A percentile compares a stretch with the other conserved stretches of the same genome.
These are phyloP conservation scores for Fusarium sublunatum DNA, from an alignment of 2,329 filamentous ascomycete species.

Conservation along the genomic window DNA sequence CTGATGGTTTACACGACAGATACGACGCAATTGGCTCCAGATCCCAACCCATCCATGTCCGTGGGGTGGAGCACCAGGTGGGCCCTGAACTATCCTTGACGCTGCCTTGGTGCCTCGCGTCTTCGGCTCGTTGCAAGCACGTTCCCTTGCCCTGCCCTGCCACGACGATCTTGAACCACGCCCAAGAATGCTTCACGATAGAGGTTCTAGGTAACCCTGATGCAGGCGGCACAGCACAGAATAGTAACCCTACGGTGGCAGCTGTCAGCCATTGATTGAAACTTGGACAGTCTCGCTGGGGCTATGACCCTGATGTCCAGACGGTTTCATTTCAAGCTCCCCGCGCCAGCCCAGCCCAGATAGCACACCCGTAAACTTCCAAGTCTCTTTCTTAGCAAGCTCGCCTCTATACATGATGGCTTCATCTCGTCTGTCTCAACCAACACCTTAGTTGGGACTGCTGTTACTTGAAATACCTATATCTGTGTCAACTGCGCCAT, in stretches of 20 bases:
- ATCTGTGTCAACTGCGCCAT: not conserved
- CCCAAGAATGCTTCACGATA: slow-evolving; percentile 32
- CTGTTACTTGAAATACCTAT: not conserved
- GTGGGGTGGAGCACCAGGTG: slow-evolving; percentile 19
- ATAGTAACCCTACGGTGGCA: slow-evolving; percentile 13
- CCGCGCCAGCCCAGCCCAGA: slow-evolving; percentile 14
- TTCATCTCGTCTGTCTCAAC: not conserved
- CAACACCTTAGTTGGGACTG: not conserved
- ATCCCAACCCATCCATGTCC: slow-evolving; percentile 1
- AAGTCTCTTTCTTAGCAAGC: slow-evolving; percentile 14
- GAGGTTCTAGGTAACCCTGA: slow-evolving; percentile 23
- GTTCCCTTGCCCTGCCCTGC: slow-evolving; percentile 25
- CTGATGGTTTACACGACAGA: slow-evolving; percentile 12
- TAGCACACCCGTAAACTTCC: slow-evolving; percentile 17
- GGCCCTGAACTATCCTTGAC: slow-evolving; percentile 2
- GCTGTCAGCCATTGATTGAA: too few species aligned
- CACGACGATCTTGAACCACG: slow-evolving; percentile 34
- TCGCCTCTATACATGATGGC: not conserved
- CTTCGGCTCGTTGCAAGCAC: slow-evolving; percentile 26
- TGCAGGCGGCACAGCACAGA: slow-evolving; percentile 29
- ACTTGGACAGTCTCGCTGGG: too few species aligned
- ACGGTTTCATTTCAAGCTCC: slow-evolving; percentile 3
- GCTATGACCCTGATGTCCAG: too few species aligned
- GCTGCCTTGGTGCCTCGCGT: slow-evolving; percentile 40
- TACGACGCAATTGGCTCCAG: slow-evolving; percentile 28